Base-by-base conservation (phyloP, 345 rosid species). In the Moricandia arvensis region DNA sequence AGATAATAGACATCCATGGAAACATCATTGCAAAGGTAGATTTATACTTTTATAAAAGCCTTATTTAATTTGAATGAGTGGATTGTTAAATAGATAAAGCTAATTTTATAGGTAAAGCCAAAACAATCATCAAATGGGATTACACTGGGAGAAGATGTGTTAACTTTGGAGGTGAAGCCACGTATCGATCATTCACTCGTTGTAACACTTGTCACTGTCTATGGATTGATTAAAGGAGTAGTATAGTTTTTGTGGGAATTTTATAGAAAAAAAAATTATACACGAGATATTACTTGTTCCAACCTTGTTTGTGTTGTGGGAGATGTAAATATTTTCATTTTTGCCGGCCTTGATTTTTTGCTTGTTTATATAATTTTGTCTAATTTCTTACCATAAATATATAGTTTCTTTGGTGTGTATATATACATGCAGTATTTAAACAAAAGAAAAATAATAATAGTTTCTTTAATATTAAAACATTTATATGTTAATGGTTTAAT, bases 41-140 rank as follows among this genome's bases (percentile, higher is more conserved):
- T 30, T 7, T 21, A 1, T 30, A 9, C 24, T 21, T 21, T 0
- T 21, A 21, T 21, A 21, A 21, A 2, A 1, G 2, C 9, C 6
- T 3, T 33, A 15, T 1, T 6, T 60, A 64, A 26, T 29, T 16
- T 62, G 47, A 62, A 26, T 62, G 49, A 18, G 65, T 41, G 57
- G 30, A 5, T 17, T 8, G 26, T 53, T 54, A 53, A 63, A 43
- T 60, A 13, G 13, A 12, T 18, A 16, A n/a, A 68, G n/a, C 1
- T 24, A 15, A 54, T 18, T 69, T 47, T 71, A 71, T 78, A 88
- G 90, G 86, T 75, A 58, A 86, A 79, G 67, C 86, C 80, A 66
- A 88, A 88, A 72, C 87, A 83, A 53, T 83, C 88, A 57, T 37
- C 84, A 27, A 80, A 80, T 12, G 92, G 90, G 47, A 54, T 85